Conservation (phyloP, 1,284 basidiomycete species). For the Xerocomus minutiporus region DNA sequence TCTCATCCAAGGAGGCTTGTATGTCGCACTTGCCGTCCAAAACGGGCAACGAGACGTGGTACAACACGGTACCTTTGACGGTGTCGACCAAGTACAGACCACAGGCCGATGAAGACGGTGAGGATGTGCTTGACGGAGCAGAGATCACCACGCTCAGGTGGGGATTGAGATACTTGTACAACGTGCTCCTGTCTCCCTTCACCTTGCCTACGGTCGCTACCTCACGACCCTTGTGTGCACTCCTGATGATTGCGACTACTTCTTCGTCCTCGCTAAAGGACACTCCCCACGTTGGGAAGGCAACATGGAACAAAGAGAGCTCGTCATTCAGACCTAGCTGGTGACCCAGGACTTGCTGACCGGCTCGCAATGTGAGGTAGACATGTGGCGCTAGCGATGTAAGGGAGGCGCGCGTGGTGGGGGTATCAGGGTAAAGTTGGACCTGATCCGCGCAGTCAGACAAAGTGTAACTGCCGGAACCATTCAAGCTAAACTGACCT, state of each 20-base stretch:
- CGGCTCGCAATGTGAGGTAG: slow-evolving; percentile 54
- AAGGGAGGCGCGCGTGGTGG: slow-evolving; percentile 41
- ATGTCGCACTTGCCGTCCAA: slow-evolving; percentile 53
- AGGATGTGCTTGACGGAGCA: slow-evolving; percentile 20
- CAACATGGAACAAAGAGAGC: slow-evolving; percentile 46
- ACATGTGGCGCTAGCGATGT: slow-evolving; percentile 40
- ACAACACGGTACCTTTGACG: slow-evolving; percentile 73
- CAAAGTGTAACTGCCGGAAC: background rate
- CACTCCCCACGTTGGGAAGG: slow-evolving; percentile 63
- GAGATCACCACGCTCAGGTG: slow-evolving; percentile 70
- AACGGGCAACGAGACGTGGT: slow-evolving; percentile 54
- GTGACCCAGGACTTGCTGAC: slow-evolving; percentile 52
- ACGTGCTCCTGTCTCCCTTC: slow-evolving; percentile 78
- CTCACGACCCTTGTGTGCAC: slow-evolving; percentile 40
- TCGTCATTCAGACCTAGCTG: slow-evolving; percentile 42
- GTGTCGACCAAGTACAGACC: slow-evolving; percentile 76
- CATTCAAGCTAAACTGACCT: slow-evolving; percentile 36
- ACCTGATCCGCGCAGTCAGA: slow-evolving; percentile 36
- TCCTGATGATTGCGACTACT: slow-evolving; percentile 47
- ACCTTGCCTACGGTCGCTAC: slow-evolving; percentile 82
- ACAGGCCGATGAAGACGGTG: slow-evolving; percentile 34
- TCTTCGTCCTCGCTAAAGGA: slow-evolving; percentile 53
- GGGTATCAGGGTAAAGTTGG: slow-evolving; percentile 61
- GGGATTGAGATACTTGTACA: slow-evolving; percentile 95
- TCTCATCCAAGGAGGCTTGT: slow-evolving; percentile 74